Base-by-base conservation (phyloP, 257 asterid species). In the Petunia axillaris region DNA sequence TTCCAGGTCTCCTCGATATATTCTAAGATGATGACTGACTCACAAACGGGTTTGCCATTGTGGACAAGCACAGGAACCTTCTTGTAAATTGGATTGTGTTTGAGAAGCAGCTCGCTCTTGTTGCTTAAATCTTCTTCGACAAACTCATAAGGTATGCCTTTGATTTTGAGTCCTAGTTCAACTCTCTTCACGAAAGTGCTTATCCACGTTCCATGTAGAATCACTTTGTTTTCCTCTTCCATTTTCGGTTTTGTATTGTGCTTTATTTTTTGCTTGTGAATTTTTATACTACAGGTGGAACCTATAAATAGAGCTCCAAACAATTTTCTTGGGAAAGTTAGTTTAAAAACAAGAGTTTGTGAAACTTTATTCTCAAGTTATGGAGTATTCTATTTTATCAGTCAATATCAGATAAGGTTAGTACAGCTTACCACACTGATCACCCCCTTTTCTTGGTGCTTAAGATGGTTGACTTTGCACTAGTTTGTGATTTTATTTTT, bases 111-210 rank as follows among this genome's bases (percentile, higher is more conserved):
- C 2, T 36, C 76, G 35, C 89, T 84, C 62, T 89, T 86, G 82
- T 86, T 80, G 40, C 52, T 16, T 77, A 86, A 63, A 83, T 89
- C 81, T 79, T 89, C 90, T 77, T 86, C 89, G 0, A 89, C 86
- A 53, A 85, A 88, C 3, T 82, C 88, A 73, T 25, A 48, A 89
- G 25, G 25, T 46, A 85, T 83, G 58, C 91, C 89, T 84, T 89
- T 89, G 82, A 86, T 66, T 68, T 88, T 88, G 70, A 88, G 86
- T 74, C 90, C 91, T 58, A 88, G 76, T 62, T 88, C 87, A 8
- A 89, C 90, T 75, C 84, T 86, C 84, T 84, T 82, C 3, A 52
- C 82, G 65, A 59, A 89, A 65, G 86, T 75, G 87, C 90, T 89
- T 15, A 80, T 65, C 89, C 89, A 86, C 54, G 58, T 76, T 52